phyloP scores from a whole-genome alignment of 1,139 yeast species.

The Candida frijolesensis region DNA sequence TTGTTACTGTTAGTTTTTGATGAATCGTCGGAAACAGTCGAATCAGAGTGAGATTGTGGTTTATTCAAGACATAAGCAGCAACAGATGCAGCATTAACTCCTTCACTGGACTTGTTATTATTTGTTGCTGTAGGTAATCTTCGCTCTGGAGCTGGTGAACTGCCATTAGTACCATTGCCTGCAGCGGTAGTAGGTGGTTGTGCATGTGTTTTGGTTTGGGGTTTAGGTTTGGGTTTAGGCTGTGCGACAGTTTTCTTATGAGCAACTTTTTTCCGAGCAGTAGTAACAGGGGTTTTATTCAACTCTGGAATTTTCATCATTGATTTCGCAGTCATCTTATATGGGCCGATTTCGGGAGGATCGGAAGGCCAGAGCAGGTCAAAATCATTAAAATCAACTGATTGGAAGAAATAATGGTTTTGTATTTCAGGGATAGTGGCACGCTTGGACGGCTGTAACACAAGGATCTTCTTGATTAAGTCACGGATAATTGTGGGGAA shows the following conservation, averaged over 20 bases:
- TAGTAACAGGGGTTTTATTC: slow-evolving; percentile 26
- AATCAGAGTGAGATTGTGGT: slow-evolving; percentile 21
- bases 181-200: slow-evolving; percentile 11
- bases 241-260: slow-evolving; percentile 12
- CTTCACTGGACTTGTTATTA: slow-evolving; percentile 12
- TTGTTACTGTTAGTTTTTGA: slow-evolving; percentile 11
- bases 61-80: slow-evolving; percentile 48
- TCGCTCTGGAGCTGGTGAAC: slow-evolving; percentile 15
- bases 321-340: slow-evolving; percentile 54
- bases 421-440: slow-evolving; percentile 41
- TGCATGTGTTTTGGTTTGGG: slow-evolving; percentile 3
- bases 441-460: slow-evolving; percentile 46
- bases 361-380: slow-evolving; percentile 66
- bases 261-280: slow-evolving; percentile 16
- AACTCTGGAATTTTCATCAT: slow-evolving; percentile 58
- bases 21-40: slow-evolving; percentile 18
- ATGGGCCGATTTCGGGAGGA: slow-evolving; percentile 80
- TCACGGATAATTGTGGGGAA: slow-evolving; percentile 51
- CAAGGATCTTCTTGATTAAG: slow-evolving; percentile 46
- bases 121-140: background rate
- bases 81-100: slow-evolving; percentile 42
- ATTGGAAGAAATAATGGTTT: slow-evolving; percentile 70
- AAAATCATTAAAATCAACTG: slow-evolving; percentile 64
- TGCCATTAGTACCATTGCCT: slow-evolving; percentile 5
- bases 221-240: slow-evolving; percentile 7